These are phyloP conservation scores for Harrya chromipes DNA, from an alignment of 768 basidiomycete genomes.

Conservation along the genomic window DNA sequence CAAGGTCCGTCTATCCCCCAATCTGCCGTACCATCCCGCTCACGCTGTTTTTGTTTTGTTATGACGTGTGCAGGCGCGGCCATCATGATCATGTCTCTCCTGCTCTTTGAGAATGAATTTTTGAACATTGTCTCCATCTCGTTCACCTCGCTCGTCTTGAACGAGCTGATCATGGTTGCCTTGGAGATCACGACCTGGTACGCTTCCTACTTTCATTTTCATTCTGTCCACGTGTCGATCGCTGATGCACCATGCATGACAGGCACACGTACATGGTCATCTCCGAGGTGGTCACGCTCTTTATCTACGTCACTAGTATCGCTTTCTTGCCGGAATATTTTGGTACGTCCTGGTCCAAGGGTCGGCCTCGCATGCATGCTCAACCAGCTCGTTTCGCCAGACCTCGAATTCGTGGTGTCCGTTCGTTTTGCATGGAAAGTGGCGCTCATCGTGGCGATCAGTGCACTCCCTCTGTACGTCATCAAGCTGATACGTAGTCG, in stretches of 20 bases:
- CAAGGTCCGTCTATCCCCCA: slow-evolving; percentile 60
- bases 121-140: slow-evolving; percentile 98
- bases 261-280: slow-evolving; percentile 97
- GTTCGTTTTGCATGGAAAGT: slow-evolving; percentile 91
- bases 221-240: no score
- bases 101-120: slow-evolving; percentile 96
- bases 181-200: slow-evolving; percentile 97
- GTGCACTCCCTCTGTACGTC: slow-evolving; percentile 86
- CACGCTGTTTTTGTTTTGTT: no score
- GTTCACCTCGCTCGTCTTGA: slow-evolving; percentile 91
- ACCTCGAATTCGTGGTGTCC: slow-evolving; percentile 90
- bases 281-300: slow-evolving; percentile 83
- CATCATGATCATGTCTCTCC: slow-evolving; percentile 97
- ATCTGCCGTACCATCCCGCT: neutral
- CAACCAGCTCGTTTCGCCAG: slow-evolving; percentile 38
- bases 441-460: slow-evolving; percentile 90
- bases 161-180: slow-evolving; percentile 99
- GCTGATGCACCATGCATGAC: neutral
- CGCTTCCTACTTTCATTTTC: slow-evolving; percentile 8
- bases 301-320: slow-evolving; percentile 88
- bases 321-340: slow-evolving; percentile 96
- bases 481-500: slow-evolving; percentile 84
- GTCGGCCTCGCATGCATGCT: neutral
- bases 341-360: slow-evolving; percentile 50
- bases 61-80: slow-evolving; percentile 63